Evolutionary conservation across 2,329 filamentous ascomycete species (phyloP).

Genomic region (Nigrospora sphaerica): DNA sequence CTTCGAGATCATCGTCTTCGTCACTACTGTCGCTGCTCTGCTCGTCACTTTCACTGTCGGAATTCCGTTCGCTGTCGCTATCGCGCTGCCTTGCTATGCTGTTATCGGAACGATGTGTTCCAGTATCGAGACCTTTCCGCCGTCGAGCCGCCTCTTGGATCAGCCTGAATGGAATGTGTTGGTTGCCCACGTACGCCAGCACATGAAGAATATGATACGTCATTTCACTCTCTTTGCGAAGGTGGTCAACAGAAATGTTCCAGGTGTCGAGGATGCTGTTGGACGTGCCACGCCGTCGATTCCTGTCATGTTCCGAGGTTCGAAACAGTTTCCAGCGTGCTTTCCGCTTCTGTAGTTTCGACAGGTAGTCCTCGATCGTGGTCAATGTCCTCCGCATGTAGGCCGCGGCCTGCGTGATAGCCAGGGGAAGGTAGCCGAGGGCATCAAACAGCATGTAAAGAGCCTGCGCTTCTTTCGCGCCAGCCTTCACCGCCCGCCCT

Average conservation of each 20-base stretch:
- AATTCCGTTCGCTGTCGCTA: too few relatives aligned
- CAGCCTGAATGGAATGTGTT: constrained; percentile 20
- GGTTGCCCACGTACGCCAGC: constrained; percentile 23
- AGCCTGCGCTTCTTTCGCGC: not conserved
- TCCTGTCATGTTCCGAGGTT: constrained; percentile 14
- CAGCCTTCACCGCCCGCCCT: not conserved
- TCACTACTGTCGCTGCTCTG: too few relatives aligned
- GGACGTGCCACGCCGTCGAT: constrained; percentile 16
- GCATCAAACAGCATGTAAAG: constrained; percentile 10
- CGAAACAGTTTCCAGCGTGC: constrained; percentile 14
- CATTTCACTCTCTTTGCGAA: constrained; percentile 17
- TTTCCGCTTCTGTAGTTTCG: constrained; percentile 11
- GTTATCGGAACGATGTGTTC: too few relatives aligned
- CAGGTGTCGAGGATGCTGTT: constrained; percentile 27
- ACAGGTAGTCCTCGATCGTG: constrained; percentile 16
- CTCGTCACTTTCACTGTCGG: too few relatives aligned
- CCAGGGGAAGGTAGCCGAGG: constrained; percentile 21
- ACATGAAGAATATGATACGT: constrained; percentile 20
- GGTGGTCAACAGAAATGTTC: constrained; percentile 22
- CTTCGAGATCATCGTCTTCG: constrained; percentile 4
- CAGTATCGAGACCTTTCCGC: too few relatives aligned
- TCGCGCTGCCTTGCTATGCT: too few relatives aligned
- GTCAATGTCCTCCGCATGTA: constrained; percentile 21
- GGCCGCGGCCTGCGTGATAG: constrained; percentile 22
- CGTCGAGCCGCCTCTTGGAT: constrained; percentile 9